Evolutionary conservation across 2,329 filamentous ascomycete species (phyloP), one percentile per base, ranked within the genome.

Genomic region (Catunica adiposa): DNA sequence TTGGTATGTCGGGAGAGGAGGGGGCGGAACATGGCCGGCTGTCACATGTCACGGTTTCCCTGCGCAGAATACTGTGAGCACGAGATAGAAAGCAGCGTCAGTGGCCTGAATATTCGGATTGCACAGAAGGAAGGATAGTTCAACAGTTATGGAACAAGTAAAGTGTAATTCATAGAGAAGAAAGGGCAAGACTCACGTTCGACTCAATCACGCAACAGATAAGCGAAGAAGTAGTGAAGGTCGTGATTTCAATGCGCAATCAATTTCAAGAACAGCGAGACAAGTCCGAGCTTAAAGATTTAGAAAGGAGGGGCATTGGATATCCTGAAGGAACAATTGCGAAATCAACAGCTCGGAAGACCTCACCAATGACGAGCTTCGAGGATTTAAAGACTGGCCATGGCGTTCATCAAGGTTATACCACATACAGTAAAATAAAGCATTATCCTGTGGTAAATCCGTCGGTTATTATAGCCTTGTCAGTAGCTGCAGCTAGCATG

Each of bases 11-110:
- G 48, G 37, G 38, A 50, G 25, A 58, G 56, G 50, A 58, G 40
- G 17, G 54, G 53, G 29, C 53, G 56, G 56, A 58, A 53, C 56
- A 58, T 58, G 40, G 37, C 51, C 14, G 40, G 17, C 31, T 40
- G 31, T 53, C 51, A 53, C n/a, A 25, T 53, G 31, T 53, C 51
- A 53, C 22, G 17, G 20, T 53, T 48, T 17, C 22, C 17, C 3
- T 23, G 22, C 11, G 44, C 44, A 26, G 22, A 15, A 20, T 11
- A 25, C 20, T 26, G 11, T 48, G 22, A 25, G 23, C 11, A 4
- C 4, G 22, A 5, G 44, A 25, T 3, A 26, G 26, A 48, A 25
- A 25, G 44, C 22, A 15, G n/a, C n/a, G 44, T 26, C 22, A 48
- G 22, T 22, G 44, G 20, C 20, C 15, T 8, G 15, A 17, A 22